Conservation (phyloP, 805 yeast species). For the Metschnikowia kofuensis region DNA sequence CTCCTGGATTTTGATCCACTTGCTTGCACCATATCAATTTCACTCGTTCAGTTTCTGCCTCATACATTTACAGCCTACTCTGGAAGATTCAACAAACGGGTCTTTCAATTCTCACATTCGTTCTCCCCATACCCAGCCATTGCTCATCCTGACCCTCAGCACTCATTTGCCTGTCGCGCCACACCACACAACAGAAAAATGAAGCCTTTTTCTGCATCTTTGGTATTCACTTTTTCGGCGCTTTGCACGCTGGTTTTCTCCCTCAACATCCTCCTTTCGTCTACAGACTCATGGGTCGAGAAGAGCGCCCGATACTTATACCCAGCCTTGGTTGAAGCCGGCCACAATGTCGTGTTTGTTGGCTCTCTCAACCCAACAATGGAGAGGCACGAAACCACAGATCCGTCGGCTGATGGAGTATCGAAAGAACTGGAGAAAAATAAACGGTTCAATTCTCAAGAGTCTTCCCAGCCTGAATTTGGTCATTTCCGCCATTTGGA, state of each 20-base stretch:
- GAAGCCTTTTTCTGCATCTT: neutral
- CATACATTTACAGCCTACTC: too few relatives aligned
- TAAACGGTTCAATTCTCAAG: neutral
- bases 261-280: constrained; percentile 29
- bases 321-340: constrained; percentile 25
- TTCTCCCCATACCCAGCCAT: neutral
- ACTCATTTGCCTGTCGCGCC: neutral
- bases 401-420: neutral
- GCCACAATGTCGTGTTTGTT: constrained; percentile 31
- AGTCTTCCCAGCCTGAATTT: constrained; percentile 4
- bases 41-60: too few relatives aligned
- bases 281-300: constrained; percentile 39
- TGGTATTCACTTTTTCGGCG: neutral
- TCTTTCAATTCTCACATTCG: neutral
- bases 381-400: neutral
- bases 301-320: constrained; percentile 31
- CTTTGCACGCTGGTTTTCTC: constrained; percentile 11
- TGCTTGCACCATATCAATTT: too few relatives aligned
- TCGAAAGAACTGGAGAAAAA: neutral
- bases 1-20: too few relatives aligned
- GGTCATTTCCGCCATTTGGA: constrained; percentile 37
- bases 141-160: neutral
- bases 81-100: too few relatives aligned
- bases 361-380: constrained; percentile 26
- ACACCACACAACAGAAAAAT: neutral